Percentiles rank a stretch among this genome's conserved stretches.
Evolutionary conservation across 345 rosid genomes (phyloP).

Genomic region (Eucalyptus sp.): DNA sequence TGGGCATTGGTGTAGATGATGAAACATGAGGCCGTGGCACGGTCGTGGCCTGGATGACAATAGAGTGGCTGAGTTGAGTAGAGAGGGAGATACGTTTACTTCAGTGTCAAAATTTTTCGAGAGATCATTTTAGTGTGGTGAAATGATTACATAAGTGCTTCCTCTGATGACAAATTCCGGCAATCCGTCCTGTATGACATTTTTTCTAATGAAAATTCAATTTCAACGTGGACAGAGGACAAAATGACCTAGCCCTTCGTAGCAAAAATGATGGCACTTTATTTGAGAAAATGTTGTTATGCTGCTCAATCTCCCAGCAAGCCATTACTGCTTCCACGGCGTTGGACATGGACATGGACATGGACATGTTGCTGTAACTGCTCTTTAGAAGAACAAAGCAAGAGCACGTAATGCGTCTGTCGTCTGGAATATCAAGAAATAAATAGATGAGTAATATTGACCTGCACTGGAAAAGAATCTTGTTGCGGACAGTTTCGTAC

Average conservation of each 20-base stretch:
- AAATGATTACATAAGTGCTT: too few relatives aligned
- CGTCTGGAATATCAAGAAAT: not conserved
- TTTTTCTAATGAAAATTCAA: too few relatives aligned
- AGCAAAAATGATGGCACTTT: too few relatives aligned
- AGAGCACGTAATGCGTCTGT: slow-evolving; percentile 81
- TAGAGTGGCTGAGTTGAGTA: not conserved
- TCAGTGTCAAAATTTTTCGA: rapidly evolving
- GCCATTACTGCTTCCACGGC: slow-evolving; percentile 99
- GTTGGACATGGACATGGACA: slow-evolving; percentile 83
- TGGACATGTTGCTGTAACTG: slow-evolving; percentile 94
- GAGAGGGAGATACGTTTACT: not conserved
- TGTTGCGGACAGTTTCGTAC: not conserved
- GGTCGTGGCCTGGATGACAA: too few relatives aligned
- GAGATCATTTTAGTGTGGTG: too few relatives aligned
- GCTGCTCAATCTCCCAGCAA: slow-evolving; percentile 98
- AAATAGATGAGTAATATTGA: not conserved
- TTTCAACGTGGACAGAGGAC: too few relatives aligned
- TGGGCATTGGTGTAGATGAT: too few relatives aligned
- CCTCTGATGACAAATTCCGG: too few relatives aligned
- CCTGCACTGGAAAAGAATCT: not conserved
- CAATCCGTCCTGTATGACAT: rapidly evolving
- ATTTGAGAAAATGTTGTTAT: too few relatives aligned
- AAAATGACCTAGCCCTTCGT: too few relatives aligned
- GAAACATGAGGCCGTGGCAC: too few relatives aligned
- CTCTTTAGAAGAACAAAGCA: slow-evolving; percentile 91